phyloP scores from a whole-genome alignment of 495 filamentous ascomycete species.

The Podospora pseudopauciseta region DNA sequence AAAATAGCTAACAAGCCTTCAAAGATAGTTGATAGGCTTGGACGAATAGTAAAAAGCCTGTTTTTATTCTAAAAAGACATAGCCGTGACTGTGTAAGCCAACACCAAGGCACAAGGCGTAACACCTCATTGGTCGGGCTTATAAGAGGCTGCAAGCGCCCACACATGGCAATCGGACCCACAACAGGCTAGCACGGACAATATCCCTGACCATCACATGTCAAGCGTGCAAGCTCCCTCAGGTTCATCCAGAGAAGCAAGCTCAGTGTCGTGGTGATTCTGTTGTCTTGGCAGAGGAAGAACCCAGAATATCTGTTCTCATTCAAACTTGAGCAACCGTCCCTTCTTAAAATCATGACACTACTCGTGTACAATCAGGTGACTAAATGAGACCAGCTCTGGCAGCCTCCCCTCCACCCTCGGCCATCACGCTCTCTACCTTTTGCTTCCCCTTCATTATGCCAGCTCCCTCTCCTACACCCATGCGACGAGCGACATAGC shows the following conservation, averaged over 20 bases:
- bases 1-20: too few relatives aligned
- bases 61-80: too few relatives aligned
- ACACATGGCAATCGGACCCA: background rate
- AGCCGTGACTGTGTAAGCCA: background rate
- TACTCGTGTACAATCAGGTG: background rate
- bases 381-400: slow-evolving; percentile 55
- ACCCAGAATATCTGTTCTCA: background rate
- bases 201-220: background rate
- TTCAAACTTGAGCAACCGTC: background rate
- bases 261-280: too few relatives aligned
- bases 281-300: too few relatives aligned
- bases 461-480: slow-evolving; percentile 84
- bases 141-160: background rate
- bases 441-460: slow-evolving; percentile 69
- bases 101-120: background rate
- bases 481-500: slow-evolving; percentile 94
- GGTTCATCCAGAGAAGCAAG: background rate
- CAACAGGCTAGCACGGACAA: background rate
- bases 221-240: background rate
- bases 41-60: too few relatives aligned
- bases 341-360: background rate
- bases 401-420: slow-evolving; percentile 81
- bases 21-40: too few relatives aligned
- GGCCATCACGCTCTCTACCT: slow-evolving; percentile 63
- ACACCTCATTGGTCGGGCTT: background rate